Evolutionary conservation across 106 monocot species (phyloP), one percentile per base, ranked within the genome.

Genomic region (Alisma plantagoaquatica): DNA sequence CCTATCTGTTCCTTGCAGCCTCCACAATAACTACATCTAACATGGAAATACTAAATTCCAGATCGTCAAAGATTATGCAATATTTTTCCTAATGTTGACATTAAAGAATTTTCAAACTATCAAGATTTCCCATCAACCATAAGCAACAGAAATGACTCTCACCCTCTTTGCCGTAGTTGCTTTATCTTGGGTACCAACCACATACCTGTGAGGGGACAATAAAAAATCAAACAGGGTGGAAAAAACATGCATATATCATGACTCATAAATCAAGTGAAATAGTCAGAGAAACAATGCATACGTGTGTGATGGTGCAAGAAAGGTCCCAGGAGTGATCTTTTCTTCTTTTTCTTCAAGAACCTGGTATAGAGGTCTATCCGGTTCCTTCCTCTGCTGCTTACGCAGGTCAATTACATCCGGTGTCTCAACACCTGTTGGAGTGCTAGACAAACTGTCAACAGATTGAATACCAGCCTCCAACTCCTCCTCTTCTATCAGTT

Each of bases 281-380:
- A n/a, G n/a, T n/a, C n/a, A n/a, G n/a, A n/a, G 14, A 38, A 14
- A 14, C 35, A 38, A 7, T 38, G 35, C 83, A 55, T 84, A 98
- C 79, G 98, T 90, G 60, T 98, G 98, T 21, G 75, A 65, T 43
- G 90, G 80, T 44, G 82, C 90, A 51, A 90, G 82, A 27, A 98
- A 62, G 26, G 90, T 85, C 46, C 98, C 98, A 30, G 89, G 85
- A 62, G 90, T 85, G 67, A 98, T 77, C 31, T 55, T 86, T 64
- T 98, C 98, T 79, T 98, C 98, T 70, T 90, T 98, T 51, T 98
- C 90, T 51, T 98, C 98, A 31, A 98, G 71, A 73, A 98, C 82
- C 69, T 98, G 98, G 53, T 98, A 98, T 21, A 98, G 64, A 31
- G 80, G 82, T 33, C 68, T 89, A 51, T 96, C 91, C 21, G 94